These are phyloP conservation scores for Saccharomyces paradoxus DNA, from an alignment of 805 yeast species.

Conservation along the genomic window DNA sequence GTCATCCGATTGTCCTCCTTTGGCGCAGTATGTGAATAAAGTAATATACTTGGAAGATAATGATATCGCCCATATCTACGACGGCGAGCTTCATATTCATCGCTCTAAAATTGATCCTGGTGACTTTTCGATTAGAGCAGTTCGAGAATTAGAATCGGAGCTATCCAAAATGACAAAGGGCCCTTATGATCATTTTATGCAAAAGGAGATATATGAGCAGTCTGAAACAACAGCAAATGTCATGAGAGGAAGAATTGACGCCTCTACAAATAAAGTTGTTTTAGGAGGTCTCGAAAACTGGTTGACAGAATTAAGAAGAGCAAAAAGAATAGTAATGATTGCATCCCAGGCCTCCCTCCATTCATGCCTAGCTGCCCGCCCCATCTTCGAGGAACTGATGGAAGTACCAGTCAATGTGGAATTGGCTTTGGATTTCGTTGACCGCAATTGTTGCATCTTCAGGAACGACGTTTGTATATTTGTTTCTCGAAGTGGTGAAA, in stretches of 20 bases:
- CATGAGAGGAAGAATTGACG: conserved; percentile 98
- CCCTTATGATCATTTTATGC: conserved; percentile 92
- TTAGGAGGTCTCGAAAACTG: conserved; percentile 85
- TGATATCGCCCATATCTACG: conserved; percentile 96
- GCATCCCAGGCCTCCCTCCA: conserved; percentile 99
- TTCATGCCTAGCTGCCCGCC: conserved; percentile 96
- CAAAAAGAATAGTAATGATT: conserved; percentile 93
- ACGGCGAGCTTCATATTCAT: conserved; percentile 97
- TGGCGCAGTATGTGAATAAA: conserved; percentile 91
- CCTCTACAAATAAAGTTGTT: conserved; percentile 63
- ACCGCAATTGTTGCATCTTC: conserved; percentile 89
- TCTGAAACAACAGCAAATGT: conserved; percentile 97
- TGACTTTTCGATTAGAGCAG: conserved; percentile 85
- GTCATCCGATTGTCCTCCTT: conserved; percentile 95
- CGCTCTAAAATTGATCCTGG: conserved; percentile 83
- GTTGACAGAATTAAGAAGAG: conserved; percentile 82
- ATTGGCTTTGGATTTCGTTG: conserved; percentile 89
- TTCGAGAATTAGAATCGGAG: conserved; percentile 94
- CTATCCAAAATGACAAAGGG: conserved; percentile 98
- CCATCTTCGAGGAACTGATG: conserved; percentile 91
- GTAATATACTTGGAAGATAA: conserved; percentile 95
- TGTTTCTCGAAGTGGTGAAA: conserved; percentile 98
- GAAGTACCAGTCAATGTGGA: conserved; percentile 91
- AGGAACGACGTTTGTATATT: conserved; percentile 96
- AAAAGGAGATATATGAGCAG: conserved; percentile 96